Conservation (phyloP, 2,329 filamentous ascomycete species). For the Dendrostoma leiphaemia region DNA sequence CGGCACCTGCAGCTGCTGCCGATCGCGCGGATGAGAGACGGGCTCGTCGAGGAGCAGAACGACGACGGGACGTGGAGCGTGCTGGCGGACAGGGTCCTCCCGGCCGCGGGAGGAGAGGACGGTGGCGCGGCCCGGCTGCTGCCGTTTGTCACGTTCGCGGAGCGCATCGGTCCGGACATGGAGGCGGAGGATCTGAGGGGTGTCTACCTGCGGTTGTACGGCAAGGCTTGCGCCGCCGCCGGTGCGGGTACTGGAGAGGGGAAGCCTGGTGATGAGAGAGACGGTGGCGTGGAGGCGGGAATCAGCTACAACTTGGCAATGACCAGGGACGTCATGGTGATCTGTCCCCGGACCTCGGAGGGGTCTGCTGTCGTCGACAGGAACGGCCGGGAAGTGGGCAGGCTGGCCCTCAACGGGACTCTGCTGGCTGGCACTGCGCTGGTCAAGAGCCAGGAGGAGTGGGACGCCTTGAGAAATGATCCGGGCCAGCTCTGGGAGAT, state of each 20-base stretch:
- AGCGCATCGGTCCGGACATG: slow-evolving; percentile 21
- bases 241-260: neutral
- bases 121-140: slow-evolving; percentile 17
- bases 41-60: slow-evolving; percentile 31
- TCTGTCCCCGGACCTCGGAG: slow-evolving; percentile 55
- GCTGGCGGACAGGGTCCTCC: slow-evolving; percentile 40
- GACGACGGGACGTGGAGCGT: slow-evolving; percentile 42
- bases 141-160: slow-evolving; percentile 46
- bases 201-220: slow-evolving; percentile 48
- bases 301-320: slow-evolving; percentile 66
- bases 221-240: slow-evolving; percentile 38
- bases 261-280: slow-evolving; percentile 20
- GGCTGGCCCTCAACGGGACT: slow-evolving; percentile 57
- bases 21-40: slow-evolving; percentile 59
- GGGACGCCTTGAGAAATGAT: slow-evolving; percentile 49
- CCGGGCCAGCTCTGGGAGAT: slow-evolving; percentile 36
- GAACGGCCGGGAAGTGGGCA: slow-evolving; percentile 33
- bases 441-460: slow-evolving; percentile 58
- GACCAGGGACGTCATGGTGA: slow-evolving; percentile 50
- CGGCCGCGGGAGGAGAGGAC: neutral
- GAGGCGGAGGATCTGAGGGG: slow-evolving; percentile 33
- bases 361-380: slow-evolving; percentile 34
- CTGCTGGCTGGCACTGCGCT: slow-evolving; percentile 63
- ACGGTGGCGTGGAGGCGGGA: slow-evolving; percentile 38
- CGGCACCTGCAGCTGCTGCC: slow-evolving; percentile 71